Base-by-base conservation (phyloP, 768 basidiomycete genomes). In the Phanerochaete sordida region DNA sequence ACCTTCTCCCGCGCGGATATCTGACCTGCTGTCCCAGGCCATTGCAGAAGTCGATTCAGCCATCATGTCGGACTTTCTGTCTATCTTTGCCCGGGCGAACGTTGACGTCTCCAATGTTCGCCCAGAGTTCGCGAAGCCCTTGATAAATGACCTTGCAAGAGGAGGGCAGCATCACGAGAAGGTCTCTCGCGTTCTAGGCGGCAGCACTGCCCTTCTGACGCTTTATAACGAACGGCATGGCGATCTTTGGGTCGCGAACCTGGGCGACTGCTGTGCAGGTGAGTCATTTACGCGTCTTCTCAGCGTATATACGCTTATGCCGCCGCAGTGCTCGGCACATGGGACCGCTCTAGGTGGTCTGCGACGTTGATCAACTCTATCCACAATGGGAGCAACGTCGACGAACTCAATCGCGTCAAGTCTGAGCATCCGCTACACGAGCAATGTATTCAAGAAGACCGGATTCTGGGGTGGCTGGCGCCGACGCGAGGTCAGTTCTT, bases 181-280 rank as follows among this genome's bases (percentile, higher is more conserved):
- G 66, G 84, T 84, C 21, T 74, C 86, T 52, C 76, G 89, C 51
- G 88, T 87, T 68, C 88, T 92, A 83, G 88, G 90, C 65, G 90
- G 90, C 23, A 89, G 86, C 0, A 91, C 90, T 2, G 88, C 86
- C 5, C 80, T 91, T 31, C 81, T 91, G 44, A 81, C 90, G 9
- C 78, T 92, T 37, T 80, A 87, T 44, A 88, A 91, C 73, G 87
- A 89, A 35, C 76, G 83, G 21, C 81, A 82, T 62, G 76, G 81
- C 66, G 83, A 90, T 62, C 74, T 91, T 23, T 92, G 90, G 90
- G 74, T 91, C 49, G 90, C 89, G 6, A 91, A 91, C 67, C 77
- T 92, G 27, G 90, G 90, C 15, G 90, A 92, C 68, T 91, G 88
- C 70, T 86, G 88, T 77, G 88, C 88, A 61, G 78, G 89, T 89